These are phyloP conservation scores for Entomortierella lignicola DNA, from an alignment of 192 early-diverging fungal genomes.

Conservation along the genomic window DNA sequence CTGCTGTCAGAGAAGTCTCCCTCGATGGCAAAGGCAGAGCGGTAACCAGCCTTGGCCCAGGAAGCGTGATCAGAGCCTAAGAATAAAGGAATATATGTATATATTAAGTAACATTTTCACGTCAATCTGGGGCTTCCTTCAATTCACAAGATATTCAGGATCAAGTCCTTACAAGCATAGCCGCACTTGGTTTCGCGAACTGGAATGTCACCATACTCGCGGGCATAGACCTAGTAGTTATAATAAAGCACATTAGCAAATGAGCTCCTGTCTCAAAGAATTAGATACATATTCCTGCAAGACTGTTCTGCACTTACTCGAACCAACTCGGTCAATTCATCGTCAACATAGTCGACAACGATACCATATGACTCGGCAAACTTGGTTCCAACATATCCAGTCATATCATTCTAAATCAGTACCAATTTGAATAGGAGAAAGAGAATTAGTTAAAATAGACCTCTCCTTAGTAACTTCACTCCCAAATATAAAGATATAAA, in stretches of 20 bases:
- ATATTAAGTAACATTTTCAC: background rate
- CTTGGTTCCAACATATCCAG: slow-evolving; percentile 78
- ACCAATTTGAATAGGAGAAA: background rate
- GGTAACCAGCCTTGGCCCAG: slow-evolving; percentile 90
- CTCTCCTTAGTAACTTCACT: too few relatives aligned
- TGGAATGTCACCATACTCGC: slow-evolving; percentile 73
- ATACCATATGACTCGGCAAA: slow-evolving; percentile 78
- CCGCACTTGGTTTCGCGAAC: slow-evolving; percentile 86
- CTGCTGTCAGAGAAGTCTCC: slow-evolving; percentile 76
- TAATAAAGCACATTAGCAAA: slow-evolving; percentile 18
- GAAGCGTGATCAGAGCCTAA: slow-evolving; percentile 90
- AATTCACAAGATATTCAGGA: background rate
- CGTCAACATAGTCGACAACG: slow-evolving; percentile 84
- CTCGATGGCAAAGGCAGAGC: slow-evolving; percentile 87
- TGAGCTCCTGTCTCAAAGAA: too few relatives aligned
- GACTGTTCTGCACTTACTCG: slow-evolving; percentile 34
- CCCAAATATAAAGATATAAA: too few relatives aligned
- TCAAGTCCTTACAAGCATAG: slow-evolving; percentile 67
- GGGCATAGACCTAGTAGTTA: slow-evolving; percentile 67
- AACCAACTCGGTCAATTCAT: slow-evolving; percentile 62
- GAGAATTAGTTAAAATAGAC: too few relatives aligned
- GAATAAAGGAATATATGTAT: background rate
- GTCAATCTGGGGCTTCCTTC: background rate
- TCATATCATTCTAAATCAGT: slow-evolving; percentile 85
- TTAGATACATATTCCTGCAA: too few relatives aligned